phyloP scores from a whole-genome alignment of 495 filamentous ascomycete species.

The Chaetomidium leptoderma region DNA sequence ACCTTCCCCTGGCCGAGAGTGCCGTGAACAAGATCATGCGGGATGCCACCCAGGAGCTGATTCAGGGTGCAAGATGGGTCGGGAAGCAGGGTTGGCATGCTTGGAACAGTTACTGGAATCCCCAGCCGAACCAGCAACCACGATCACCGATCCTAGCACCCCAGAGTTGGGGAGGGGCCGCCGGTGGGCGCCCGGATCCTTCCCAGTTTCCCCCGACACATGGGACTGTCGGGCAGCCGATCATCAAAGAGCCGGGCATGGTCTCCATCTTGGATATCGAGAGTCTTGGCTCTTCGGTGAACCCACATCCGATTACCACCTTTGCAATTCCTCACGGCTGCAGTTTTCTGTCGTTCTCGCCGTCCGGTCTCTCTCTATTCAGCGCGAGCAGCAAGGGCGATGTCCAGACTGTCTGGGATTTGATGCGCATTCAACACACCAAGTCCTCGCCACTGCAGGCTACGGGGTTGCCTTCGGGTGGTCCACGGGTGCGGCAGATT shows the following conservation, averaged over 20 bases:
- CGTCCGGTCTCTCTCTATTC: conserved; percentile 75
- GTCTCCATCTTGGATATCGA: conserved; percentile 84
- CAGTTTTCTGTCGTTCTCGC: conserved; percentile 86
- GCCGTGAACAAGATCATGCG: conserved; percentile 80
- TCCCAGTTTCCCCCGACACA: conserved; percentile 76
- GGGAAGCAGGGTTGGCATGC: conserved; percentile 79
- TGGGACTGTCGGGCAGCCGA: conserved; percentile 45
- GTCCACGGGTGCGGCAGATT: conserved; percentile 66
- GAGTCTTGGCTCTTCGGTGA: conserved; percentile 46
- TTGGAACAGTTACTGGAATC: conserved; percentile 85
- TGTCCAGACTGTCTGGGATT: conserved; percentile 86
- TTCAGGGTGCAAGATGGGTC: conserved; percentile 82
- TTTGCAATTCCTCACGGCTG: conserved; percentile 80
- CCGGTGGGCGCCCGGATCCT: conserved; percentile 33
- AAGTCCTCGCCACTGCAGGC: conserved; percentile 50
- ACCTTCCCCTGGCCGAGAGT: conserved; percentile 73
- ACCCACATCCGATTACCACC: conserved; percentile 63
- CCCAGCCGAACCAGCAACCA: conserved; percentile 38
- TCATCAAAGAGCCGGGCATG: conserved; percentile 64
- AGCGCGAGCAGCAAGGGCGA: conserved; percentile 92
- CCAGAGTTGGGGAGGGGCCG: conserved; percentile 36
- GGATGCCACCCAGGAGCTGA: conserved; percentile 85
- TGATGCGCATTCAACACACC: conserved; percentile 66
- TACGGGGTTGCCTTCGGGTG: conserved; percentile 29
- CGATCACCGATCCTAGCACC: conserved; percentile 33